These are phyloP conservation scores for Mycena amicta DNA, from an alignment of 768 basidiomycete species.

Conservation along the genomic window DNA sequence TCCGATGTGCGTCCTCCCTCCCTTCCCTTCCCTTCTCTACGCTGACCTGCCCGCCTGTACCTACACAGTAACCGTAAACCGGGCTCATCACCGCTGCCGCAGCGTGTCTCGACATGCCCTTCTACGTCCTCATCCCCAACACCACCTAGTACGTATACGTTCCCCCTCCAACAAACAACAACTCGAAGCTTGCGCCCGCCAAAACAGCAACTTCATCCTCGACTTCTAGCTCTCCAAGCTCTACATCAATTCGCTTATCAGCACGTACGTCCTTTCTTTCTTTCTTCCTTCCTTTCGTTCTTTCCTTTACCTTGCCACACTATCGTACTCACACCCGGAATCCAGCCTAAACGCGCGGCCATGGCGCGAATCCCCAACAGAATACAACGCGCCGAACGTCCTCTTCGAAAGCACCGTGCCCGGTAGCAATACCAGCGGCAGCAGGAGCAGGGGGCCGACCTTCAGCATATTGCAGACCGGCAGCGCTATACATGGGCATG, in stretches of 20 bases:
- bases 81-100: constrained; percentile 2
- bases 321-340: neutral
- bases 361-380: neutral
- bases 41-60: neutral
- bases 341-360: constrained; percentile 6
- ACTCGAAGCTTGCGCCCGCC: too few relatives aligned
- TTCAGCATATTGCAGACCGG: neutral
- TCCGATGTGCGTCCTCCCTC: neutral
- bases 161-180: neutral
- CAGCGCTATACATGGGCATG: too few relatives aligned
- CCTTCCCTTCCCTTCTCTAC: neutral
- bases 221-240: constrained; percentile 32
- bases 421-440: neutral
- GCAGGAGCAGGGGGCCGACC: neutral
- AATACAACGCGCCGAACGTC: constrained; percentile 4
- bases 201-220: constrained; percentile 28
- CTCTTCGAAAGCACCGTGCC: constrained; percentile 5
- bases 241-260: constrained; percentile 34
- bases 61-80: constrained; percentile 2
- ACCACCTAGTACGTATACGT: neutral
- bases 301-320: neutral
- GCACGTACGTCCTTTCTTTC: constrained; percentile 8
- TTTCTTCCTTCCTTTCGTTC: too few relatives aligned
- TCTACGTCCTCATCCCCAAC: neutral
- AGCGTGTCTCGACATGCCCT: neutral